These are phyloP conservation scores for Penicillium crustosum DNA, from an alignment of 2,329 filamentous ascomycete species.

Conservation along the genomic window DNA sequence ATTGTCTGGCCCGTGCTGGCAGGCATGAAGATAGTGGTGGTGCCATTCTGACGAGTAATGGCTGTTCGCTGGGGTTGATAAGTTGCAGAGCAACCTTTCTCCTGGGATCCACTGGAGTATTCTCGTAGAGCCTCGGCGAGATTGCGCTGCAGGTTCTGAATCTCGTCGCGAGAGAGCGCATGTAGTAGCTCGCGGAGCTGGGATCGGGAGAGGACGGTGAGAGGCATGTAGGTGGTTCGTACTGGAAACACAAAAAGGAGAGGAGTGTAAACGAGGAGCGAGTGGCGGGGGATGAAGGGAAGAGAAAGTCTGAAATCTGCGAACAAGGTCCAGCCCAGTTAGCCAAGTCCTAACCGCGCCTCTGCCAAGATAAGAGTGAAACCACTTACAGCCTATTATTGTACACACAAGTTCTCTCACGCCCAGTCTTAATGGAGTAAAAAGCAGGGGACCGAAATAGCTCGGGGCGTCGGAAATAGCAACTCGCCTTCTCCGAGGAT, in stretches of 20 bases:
- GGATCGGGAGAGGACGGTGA: constrained; percentile 59
- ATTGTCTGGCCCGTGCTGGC: constrained; percentile 59
- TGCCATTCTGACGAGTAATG: constrained; percentile 61
- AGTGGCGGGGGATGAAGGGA: not conserved
- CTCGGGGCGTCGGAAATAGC: not conserved
- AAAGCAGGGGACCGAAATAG: not conserved
- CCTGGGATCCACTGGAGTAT: constrained; percentile 63
- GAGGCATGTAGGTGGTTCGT: constrained; percentile 49
- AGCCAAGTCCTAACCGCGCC: not conserved
- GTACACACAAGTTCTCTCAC: not conserved
- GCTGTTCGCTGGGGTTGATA: constrained; percentile 64
- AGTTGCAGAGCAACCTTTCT: constrained; percentile 57
- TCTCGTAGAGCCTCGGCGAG: constrained; percentile 62
- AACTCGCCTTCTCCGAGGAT: not conserved
- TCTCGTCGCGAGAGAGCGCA: constrained; percentile 57
- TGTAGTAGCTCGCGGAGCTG: constrained; percentile 58
- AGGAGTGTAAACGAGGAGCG: not conserved
- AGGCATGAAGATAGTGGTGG: constrained; percentile 67
- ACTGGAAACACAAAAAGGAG: not conserved
- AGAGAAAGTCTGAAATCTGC: constrained; percentile 6
- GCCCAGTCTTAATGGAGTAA: not conserved
- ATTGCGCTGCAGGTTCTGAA: constrained; percentile 56
- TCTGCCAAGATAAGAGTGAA: constrained; percentile 9
- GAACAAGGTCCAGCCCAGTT: constrained; percentile 4
- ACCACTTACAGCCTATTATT: not conserved